Conservation (phyloP, 2,329 filamentous ascomycete genomes). For the Aspergillus novofumigatus region DNA sequence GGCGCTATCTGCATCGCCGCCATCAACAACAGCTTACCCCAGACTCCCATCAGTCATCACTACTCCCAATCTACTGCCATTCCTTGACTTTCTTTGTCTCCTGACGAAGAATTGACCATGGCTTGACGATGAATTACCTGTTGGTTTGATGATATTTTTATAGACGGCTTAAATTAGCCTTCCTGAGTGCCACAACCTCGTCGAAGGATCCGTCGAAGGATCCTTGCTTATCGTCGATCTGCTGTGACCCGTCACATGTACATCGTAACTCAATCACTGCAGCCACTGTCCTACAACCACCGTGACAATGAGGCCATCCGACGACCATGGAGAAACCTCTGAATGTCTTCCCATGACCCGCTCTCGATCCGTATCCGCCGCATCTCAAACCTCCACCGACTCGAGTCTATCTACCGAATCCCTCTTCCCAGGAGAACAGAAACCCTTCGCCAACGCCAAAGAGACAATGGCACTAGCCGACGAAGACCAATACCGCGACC, state of each 20-base stretch:
- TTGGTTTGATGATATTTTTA: background rate
- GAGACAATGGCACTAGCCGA: constrained; percentile 5
- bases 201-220: too few species aligned
- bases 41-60: background rate
- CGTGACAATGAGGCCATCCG: constrained; percentile 24
- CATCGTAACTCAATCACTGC: background rate
- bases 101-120: background rate
- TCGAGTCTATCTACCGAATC: constrained; percentile 33
- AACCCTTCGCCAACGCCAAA: constrained; percentile 11
- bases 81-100: background rate
- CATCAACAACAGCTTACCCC: background rate
- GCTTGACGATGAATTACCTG: background rate
- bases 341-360: constrained; percentile 27
- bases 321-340: constrained; percentile 16
- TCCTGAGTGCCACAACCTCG: background rate
- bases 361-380: constrained; percentile 20
- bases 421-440: constrained; percentile 25
- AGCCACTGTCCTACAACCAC: constrained; percentile 2
- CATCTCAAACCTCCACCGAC: constrained; percentile 29
- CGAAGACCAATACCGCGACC: constrained; percentile 29
- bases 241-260: background rate
- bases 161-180: background rate
- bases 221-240: background rate
- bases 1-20: background rate
- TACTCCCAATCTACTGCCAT: background rate